Percentiles rank a stretch among this genome's conserved stretches.
Evolutionary conservation across 805 yeast genomes (phyloP).

Genomic region (Ogataea corticis): DNA sequence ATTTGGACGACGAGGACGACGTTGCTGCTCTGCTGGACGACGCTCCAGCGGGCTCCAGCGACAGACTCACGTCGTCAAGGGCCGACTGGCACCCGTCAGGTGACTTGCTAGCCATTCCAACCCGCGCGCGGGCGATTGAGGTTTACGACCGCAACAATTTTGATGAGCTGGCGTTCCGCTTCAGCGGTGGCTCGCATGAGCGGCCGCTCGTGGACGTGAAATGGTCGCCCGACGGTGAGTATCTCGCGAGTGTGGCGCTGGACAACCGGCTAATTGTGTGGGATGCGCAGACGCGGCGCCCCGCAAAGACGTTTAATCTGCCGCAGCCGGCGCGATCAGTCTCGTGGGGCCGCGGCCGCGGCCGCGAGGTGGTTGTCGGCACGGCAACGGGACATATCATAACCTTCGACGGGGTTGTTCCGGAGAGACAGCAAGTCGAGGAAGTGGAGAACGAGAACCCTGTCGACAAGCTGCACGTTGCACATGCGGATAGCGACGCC

Average conservation of each 20-base stretch:
- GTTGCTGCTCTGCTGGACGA: constrained; percentile 36
- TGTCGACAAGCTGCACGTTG: no score
- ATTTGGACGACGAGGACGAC: constrained; percentile 25
- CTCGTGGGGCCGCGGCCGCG: constrained; percentile 35
- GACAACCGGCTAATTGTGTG: constrained; percentile 56
- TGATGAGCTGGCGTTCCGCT: constrained; percentile 16
- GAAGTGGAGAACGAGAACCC: no score
- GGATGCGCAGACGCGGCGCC: constrained; percentile 44
- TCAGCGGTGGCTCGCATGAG: constrained; percentile 29
- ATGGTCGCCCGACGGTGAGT: constrained; percentile 63
- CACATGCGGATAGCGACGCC: no score
- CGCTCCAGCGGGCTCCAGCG: constrained; percentile 35
- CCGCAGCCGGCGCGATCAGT: constrained; percentile 25
- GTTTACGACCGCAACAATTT: constrained; percentile 44
- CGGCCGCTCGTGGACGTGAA: constrained; percentile 48
- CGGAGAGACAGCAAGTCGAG: constrained; percentile 28
- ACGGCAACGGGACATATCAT: constrained; percentile 43
- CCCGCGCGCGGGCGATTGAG: constrained; percentile 47
- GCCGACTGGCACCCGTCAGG: constrained; percentile 76
- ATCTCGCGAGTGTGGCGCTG: constrained; percentile 58
- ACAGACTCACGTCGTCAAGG: constrained; percentile 40
- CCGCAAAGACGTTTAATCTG: constrained; percentile 31
- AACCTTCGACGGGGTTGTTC: constrained; percentile 23
- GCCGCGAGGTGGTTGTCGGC: constrained; percentile 40
- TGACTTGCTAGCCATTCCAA: constrained; percentile 65